Conservation (phyloP, 352 stramenopile species). For the Blastocystis sp. region DNA sequence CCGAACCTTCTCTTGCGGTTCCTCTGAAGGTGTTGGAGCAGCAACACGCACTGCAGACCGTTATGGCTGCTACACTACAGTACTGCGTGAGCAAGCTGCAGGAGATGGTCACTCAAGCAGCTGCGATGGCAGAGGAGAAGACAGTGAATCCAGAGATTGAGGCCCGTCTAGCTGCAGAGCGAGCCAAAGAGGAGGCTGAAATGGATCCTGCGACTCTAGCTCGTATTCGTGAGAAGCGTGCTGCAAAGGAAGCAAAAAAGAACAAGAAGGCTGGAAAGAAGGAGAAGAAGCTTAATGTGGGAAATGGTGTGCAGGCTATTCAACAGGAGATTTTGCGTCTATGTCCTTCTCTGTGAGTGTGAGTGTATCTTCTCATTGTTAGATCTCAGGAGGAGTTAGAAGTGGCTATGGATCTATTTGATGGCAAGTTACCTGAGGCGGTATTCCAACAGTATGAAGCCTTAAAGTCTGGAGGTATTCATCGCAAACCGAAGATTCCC, state of each 20-base stretch:
- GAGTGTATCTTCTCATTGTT: background rate
- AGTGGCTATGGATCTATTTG: conserved; percentile 69
- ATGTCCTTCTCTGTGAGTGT: background rate
- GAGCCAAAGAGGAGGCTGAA: conserved; percentile 49
- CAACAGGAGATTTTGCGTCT: background rate
- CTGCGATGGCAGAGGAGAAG: background rate
- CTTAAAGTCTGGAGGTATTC: conserved; percentile 71
- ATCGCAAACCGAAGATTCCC: conserved; percentile 73
- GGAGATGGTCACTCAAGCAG: background rate
- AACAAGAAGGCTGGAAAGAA: conserved; percentile 79
- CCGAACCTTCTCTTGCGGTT: background rate
- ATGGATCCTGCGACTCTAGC: conserved; percentile 56
- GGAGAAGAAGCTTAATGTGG: conserved; percentile 74
- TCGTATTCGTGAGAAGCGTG: conserved; percentile 47
- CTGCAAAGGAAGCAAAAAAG: conserved; percentile 77
- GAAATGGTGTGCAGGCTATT: background rate
- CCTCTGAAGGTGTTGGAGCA: conserved; percentile 2
- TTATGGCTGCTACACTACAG: background rate
- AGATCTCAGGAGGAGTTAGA: conserved; percentile 28
- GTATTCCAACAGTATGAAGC: conserved; percentile 68
- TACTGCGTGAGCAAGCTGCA: background rate
- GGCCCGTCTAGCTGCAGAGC: conserved; percentile 30
- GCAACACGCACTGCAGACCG: background rate
- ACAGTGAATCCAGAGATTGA: conserved; percentile 7
- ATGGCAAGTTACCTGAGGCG: conserved; percentile 66